Evolutionary conservation across 31 red algal species (phyloP).

Genomic region (Odonthalia washingtoniensis): DNA sequence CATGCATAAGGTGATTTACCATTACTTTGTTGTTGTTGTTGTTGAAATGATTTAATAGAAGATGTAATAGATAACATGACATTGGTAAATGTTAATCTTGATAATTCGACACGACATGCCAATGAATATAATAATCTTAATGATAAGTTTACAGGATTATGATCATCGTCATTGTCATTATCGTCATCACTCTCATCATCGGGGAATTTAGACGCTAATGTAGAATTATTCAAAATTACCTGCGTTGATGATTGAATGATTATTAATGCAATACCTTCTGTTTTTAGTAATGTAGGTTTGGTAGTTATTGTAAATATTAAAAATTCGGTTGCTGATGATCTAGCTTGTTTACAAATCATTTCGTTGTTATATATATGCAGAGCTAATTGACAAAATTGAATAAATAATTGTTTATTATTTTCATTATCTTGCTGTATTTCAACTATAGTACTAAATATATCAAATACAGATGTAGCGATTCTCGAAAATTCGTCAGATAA

Average conservation of each 20-base stretch:
- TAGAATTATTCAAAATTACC: constrained; percentile 37
- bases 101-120: constrained; percentile 28
- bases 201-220: not conserved
- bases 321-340: constrained; percentile 35
- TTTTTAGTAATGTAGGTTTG: constrained; percentile 29
- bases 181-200: constrained; percentile 34
- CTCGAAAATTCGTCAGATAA: constrained; percentile 31
- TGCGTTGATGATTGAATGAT: not conserved
- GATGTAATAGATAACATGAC: constrained; percentile 45
- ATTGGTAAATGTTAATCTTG: constrained; percentile 11
- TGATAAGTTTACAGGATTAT: constrained; percentile 23
- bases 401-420: constrained; percentile 32
- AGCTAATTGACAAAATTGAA: constrained; percentile 11
- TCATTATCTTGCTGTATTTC: not conserved
- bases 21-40: not conserved
- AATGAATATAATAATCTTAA: constrained; percentile 30
- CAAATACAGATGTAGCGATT: constrained; percentile 35
- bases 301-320: not conserved
- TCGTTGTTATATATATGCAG: not conserved
- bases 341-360: not conserved
- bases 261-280: not conserved
- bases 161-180: constrained; percentile 44
- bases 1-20: not conserved
- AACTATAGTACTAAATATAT: constrained; percentile 25
- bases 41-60: constrained; percentile 9